A percentile compares a stretch with the other conserved stretches of the same genome.
These are phyloP conservation scores for Suillus subaureus DNA, from an alignment of 768 basidiomycete species.

Conservation along the genomic window DNA sequence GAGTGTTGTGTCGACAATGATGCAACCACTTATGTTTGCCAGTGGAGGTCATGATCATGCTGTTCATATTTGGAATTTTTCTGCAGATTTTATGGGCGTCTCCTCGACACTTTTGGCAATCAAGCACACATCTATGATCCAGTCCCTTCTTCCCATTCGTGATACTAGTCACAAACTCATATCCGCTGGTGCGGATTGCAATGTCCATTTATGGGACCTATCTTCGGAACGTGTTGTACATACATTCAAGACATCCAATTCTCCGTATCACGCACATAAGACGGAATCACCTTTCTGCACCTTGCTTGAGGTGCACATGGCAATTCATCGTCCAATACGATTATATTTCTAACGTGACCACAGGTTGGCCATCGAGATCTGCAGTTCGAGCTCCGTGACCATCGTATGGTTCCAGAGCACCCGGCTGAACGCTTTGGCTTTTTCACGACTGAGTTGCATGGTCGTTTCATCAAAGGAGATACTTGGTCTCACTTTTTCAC, in stretches of 20 bases:
- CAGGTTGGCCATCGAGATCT: constrained; percentile 53
- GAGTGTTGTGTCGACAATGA: constrained; percentile 44
- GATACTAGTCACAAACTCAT: constrained; percentile 51
- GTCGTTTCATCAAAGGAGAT: constrained; percentile 44
- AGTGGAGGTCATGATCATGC: constrained; percentile 52
- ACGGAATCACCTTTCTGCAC: constrained; percentile 41
- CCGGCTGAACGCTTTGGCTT: constrained; percentile 50
- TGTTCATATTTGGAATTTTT: constrained; percentile 50
- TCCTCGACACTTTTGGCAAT: constrained; percentile 37
- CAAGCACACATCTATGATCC: constrained; percentile 44
- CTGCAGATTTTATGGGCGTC: constrained; percentile 34
- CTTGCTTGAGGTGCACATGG: constrained; percentile 43
- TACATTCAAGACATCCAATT: constrained; percentile 44
- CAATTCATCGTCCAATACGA: constrained; percentile 1
- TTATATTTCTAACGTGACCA: constrained; percentile 5
- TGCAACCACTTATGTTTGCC: constrained; percentile 44
- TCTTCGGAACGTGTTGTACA: constrained; percentile 45
- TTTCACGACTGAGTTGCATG: constrained; percentile 36
- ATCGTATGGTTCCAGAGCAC: constrained; percentile 37
- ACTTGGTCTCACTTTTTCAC: constrained; percentile 40
- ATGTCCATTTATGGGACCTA: constrained; percentile 47
- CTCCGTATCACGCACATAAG: constrained; percentile 44
- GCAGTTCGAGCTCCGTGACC: constrained; percentile 55
- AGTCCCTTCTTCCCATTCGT: constrained; percentile 44
- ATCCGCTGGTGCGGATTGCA: constrained; percentile 52